Evolutionary conservation across 164 flowering plant genomes (phyloP).

Genomic region (Magnolia changhungtana): DNA sequence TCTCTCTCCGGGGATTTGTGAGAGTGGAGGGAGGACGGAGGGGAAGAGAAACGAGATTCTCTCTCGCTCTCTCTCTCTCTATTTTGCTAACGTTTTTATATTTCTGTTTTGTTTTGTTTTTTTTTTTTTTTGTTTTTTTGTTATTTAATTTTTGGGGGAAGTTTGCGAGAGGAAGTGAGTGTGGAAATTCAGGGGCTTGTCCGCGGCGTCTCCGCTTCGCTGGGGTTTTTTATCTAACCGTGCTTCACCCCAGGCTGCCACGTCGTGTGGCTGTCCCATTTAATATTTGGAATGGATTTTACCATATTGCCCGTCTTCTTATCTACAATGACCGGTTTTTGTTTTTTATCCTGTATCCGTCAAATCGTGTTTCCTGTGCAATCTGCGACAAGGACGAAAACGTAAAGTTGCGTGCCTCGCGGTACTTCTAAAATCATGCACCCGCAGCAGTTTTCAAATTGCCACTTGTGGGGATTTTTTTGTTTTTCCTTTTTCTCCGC

Average conservation of each 20-base stretch:
- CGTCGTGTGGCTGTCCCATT: slow-evolving; percentile 24
- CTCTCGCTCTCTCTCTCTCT: not conserved
- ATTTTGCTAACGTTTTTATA: not conserved
- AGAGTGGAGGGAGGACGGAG: not conserved
- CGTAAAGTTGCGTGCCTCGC: not conserved
- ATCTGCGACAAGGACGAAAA: not conserved
- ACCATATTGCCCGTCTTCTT: not conserved
- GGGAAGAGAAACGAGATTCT: slow-evolving; percentile 2
- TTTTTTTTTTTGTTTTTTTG: not conserved
- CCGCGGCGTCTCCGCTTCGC: slow-evolving; percentile 28
- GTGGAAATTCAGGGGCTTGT: not conserved
- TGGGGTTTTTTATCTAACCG: slow-evolving; percentile 23
- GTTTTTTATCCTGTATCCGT: not conserved
- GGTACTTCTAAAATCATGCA: not conserved
- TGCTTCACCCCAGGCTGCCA: slow-evolving; percentile 54
- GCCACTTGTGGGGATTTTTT: too few relatives aligned
- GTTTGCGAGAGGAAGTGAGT: not conserved
- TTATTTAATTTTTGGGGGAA: not conserved
- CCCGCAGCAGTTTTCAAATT: too few relatives aligned
- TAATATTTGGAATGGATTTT: not conserved
- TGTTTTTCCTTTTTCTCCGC: too few relatives aligned
- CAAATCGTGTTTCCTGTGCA: not conserved
- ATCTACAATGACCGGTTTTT: not conserved
- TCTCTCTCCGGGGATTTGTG: not conserved
- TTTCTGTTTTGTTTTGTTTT: not conserved